Base-by-base conservation (phyloP, 331 rosid species). In the Phaseolus coccineus region DNA sequence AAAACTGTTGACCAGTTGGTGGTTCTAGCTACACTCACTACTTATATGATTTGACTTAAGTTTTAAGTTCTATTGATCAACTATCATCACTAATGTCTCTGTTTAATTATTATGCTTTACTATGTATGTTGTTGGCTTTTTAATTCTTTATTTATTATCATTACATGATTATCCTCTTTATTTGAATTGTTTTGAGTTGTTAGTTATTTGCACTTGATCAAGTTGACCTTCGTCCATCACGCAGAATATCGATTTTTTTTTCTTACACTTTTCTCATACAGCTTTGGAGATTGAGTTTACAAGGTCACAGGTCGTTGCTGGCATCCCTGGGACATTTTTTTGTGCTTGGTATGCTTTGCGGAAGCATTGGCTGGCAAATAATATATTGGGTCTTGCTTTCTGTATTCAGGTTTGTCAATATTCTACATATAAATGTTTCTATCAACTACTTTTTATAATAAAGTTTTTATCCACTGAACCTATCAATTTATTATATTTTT, bases 281-380 rank as follows among this genome's bases (percentile, higher is more conserved):
- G 99, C 98, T 83, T 55, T 96, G 84, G 97, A 96, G 96, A 83
- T 96, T 74, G 98, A 96, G 85, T 96, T 96, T 85, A 96, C 99
- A 74, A 93, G 87, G 86, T 91, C 98, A 73, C 99, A 96, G 82
- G 65, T 91, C 33, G 74, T 96, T 84, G 94, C 99, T 79, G 93
- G 97, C 47, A 83, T 96, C 59, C 98, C 99, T 42, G 99, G 98
- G 71, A 85, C 97, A 22, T 96, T 93, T 61, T 96, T 96, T 80
- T 96, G 98, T 86, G 97, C 92, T 37, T 96, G 99, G 98, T 96
- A 96, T 84, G 99, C 97, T 80, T 69, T 83, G 28, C 78, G 46
- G 88, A 96, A 96, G 90, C 99, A 96, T 78, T 96, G 99, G 99
- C 87, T 96, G 71, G 99, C 98, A 44, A 96, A 96, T 87, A 96